Percentiles rank a stretch among this genome's conserved stretches.
Conservation (phyloP, 129 eudicot genomes). For the Tagetes erecta region DNA sequence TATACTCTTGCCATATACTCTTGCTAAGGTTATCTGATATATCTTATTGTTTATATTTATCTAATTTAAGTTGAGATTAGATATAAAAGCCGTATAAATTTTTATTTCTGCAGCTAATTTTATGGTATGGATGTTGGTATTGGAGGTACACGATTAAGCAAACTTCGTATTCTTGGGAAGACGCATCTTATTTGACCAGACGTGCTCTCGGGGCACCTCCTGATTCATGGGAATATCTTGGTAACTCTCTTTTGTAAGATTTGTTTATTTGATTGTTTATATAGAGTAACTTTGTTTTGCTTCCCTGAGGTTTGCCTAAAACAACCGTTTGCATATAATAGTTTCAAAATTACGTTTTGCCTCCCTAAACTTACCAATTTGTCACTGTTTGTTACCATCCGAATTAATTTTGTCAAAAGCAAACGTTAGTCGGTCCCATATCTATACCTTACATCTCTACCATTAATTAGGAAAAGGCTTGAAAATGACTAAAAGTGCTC, state of each 20-base stretch:
- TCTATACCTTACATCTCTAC: no score
- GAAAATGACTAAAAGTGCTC: no score
- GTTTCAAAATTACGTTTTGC: no score
- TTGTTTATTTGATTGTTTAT: not conserved
- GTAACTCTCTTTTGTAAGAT: slow-evolving; percentile 38
- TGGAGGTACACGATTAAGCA: slow-evolving; percentile 79
- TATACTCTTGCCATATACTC: slow-evolving; percentile 81
- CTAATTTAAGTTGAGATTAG: slow-evolving; percentile 1
- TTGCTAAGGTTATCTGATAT: slow-evolving; percentile 58
- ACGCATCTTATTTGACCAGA: slow-evolving; percentile 85
- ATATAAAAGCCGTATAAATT: not conserved
- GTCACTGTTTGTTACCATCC: no score
- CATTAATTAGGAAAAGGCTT: no score
- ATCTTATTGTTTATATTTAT: not conserved
- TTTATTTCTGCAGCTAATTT: slow-evolving; percentile 50
- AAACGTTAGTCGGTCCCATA: no score
- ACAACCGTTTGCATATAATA: no score
- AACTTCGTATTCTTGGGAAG: slow-evolving; percentile 92
- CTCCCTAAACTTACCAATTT: no score
- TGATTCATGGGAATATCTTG: slow-evolving; percentile 75
- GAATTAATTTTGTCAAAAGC: no score
- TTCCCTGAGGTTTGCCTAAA: no score
- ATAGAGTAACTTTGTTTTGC: no score
- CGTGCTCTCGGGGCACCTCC: slow-evolving; percentile 68
- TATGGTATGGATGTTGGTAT: slow-evolving; percentile 82